phyloP scores from a whole-genome alignment of 1,284 basidiomycete species.

The Athelia sp. region DNA sequence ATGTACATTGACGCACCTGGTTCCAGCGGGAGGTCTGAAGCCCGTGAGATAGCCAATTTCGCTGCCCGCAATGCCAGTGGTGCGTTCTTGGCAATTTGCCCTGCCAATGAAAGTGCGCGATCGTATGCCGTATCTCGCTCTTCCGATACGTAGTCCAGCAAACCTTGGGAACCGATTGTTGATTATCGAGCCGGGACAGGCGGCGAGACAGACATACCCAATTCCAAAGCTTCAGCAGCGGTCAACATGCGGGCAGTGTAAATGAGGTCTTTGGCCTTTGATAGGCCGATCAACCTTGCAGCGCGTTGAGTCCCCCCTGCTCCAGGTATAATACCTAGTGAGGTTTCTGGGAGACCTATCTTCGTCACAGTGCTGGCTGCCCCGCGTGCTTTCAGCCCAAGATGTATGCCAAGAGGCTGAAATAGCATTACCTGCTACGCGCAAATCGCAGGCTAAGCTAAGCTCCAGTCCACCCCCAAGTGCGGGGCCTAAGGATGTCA shows the following conservation, averaged over 20 bases:
- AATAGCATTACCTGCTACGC: constrained; percentile 36
- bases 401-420: neutral
- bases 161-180: constrained; percentile 39
- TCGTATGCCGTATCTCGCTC: constrained; percentile 57
- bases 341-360: constrained; percentile 72
- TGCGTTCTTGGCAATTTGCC: constrained; percentile 67
- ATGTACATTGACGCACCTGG: constrained; percentile 40
- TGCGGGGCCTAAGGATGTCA: constrained; percentile 50
- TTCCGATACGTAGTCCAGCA: constrained; percentile 75
- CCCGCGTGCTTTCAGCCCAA: neutral
- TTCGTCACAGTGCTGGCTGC: constrained; percentile 43
- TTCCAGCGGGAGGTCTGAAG: constrained; percentile 73
- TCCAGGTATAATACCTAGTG: constrained; percentile 91
- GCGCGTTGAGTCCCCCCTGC: constrained; percentile 92
- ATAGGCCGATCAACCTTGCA: constrained; percentile 74
- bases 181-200: constrained; percentile 1
- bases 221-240: constrained; percentile 65
- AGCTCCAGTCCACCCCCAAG: constrained; percentile 83
- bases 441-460: constrained; percentile 57
- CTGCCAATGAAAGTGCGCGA: constrained; percentile 59
- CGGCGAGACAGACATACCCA: constrained; percentile 47
- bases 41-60: constrained; percentile 83
- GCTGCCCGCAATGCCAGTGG: constrained; percentile 87
- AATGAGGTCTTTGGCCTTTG: constrained; percentile 83
- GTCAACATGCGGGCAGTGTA: constrained; percentile 60